These are phyloP conservation scores for Chaetothyriales sp. DNA, from an alignment of 2,329 filamentous ascomycete species.

Conservation along the genomic window DNA sequence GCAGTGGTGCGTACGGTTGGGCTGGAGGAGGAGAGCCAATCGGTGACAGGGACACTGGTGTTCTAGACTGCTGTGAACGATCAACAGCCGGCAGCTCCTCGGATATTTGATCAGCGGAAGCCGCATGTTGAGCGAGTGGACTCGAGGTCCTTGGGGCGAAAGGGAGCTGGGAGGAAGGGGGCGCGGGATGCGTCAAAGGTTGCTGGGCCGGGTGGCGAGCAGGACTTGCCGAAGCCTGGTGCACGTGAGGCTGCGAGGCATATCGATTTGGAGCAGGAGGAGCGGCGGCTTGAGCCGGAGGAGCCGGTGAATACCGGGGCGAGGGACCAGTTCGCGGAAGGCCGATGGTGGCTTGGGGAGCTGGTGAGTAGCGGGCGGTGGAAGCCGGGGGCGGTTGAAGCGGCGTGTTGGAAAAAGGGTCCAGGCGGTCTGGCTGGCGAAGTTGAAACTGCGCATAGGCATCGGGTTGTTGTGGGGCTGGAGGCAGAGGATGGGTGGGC, in stretches of 20 bases:
- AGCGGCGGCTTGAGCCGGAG: conserved; percentile 18
- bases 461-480: conserved; percentile 8
- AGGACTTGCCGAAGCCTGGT: conserved; percentile 17
- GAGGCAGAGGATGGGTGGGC: conserved; percentile 15
- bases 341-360: conserved; percentile 23
- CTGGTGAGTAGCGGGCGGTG: conserved; percentile 31
- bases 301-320: conserved; percentile 32
- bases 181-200: conserved; percentile 18
- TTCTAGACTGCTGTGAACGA: conserved; percentile 4
- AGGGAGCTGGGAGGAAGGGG: conserved; percentile 25
- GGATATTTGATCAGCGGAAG: conserved; percentile 7
- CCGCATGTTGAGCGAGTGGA: conserved; percentile 39
- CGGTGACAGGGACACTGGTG: conserved; percentile 3
- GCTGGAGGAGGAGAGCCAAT: conserved; percentile 17
- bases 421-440: conserved; percentile 20
- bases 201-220: conserved; percentile 29
- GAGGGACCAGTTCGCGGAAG: conserved; percentile 26
- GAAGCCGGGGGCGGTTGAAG: conserved; percentile 20
- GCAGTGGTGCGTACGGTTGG: conserved; percentile 23
- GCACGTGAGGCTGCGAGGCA: conserved; percentile 13
- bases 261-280: conserved; percentile 11
- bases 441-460: conserved; percentile 20
- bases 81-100: background rate
- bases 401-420: conserved; percentile 20
- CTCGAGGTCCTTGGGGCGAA: conserved; percentile 52